phyloP scores from a whole-genome alignment of 192 early-diverging fungal genomes.

The Coemansia sp. region DNA sequence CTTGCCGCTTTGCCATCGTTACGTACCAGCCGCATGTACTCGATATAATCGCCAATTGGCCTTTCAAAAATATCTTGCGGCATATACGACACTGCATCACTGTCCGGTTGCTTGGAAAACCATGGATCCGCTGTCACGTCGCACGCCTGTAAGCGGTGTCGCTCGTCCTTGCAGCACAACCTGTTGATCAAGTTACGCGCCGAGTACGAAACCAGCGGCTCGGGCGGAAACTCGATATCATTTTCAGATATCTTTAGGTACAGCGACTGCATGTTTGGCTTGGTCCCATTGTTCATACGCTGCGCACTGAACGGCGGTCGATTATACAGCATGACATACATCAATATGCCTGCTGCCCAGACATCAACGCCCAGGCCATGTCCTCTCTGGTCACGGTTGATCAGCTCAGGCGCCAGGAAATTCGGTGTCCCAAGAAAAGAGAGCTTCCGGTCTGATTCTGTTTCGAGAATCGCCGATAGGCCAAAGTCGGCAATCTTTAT shows the following conservation, averaged over 20 bases:
- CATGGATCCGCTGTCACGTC: slow-evolving; percentile 32
- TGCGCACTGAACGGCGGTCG: slow-evolving; percentile 72
- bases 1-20: neutral
- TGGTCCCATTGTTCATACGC: slow-evolving; percentile 9
- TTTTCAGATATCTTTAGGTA: slow-evolving; percentile 40
- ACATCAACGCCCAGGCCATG: slow-evolving; percentile 94
- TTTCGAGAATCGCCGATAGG: slow-evolving; percentile 74
- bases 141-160: slow-evolving; percentile 33
- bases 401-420: slow-evolving; percentile 95
- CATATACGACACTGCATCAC: slow-evolving; percentile 19
- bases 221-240: slow-evolving; percentile 62
- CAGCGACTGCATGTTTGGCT: slow-evolving; percentile 31
- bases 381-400: slow-evolving; percentile 71
- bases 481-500: slow-evolving; percentile 97
- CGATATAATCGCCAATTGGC: slow-evolving; percentile 36
- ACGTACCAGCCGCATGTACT: slow-evolving; percentile 21
- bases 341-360: slow-evolving; percentile 89
- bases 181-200: slow-evolving; percentile 65
- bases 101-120: slow-evolving; percentile 23
- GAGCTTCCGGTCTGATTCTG: slow-evolving; percentile 85
- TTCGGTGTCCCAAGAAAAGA: slow-evolving; percentile 97
- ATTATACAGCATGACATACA: slow-evolving; percentile 89
- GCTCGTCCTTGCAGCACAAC: slow-evolving; percentile 66
- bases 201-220: slow-evolving; percentile 55
- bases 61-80: slow-evolving; percentile 36